Base-by-base conservation (phyloP, 176 grass and related monocot species). In the Leersia perrieri region DNA sequence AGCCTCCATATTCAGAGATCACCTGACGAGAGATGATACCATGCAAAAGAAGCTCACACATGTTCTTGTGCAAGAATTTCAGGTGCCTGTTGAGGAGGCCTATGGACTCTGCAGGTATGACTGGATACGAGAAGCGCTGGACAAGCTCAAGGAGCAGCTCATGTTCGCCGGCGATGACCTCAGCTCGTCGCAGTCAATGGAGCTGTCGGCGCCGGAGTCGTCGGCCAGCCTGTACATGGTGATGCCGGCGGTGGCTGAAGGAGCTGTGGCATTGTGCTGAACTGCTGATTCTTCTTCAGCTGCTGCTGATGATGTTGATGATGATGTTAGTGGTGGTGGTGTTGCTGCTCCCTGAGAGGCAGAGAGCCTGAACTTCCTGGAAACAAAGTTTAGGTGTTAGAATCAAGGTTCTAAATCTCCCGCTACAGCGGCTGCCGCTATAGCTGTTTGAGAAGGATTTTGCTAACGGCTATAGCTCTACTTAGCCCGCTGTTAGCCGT, bases 71-170 rank as follows among this genome's bases (percentile, higher is more conserved):
- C 66, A 34, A 45, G 34, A 20, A 61, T 49, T 31, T 30, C 86
- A 96, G 93, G 82, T 92, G 53, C 66, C 85, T 23, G 25, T 83
- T 2, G 51, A 41, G 44, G 87, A 90, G 13, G 87, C 90, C 9
- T 88, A 73, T 5, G n/a, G 78, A 4, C 63, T 90, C 16, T 96
- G 87, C 25, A 88, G 90, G 35, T 96, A 96, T 2, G 85, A 90
- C 64, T 96, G 93, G 93, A 96, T 96, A 88, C 79, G 80, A 9
- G 82, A 92, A 78, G 88, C 82, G 4, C 79, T 96, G 16, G 34
- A 83, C 51, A 82, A 63, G 38, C 83, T 94, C 36, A 83, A 88
- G 75, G 81, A 88, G 47, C 87, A 88, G 36, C 81, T 84, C 35
- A 23, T 51, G 61, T 84, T 74, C 11, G 9, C 53, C n/a, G 31